Conservation (phyloP, 1,139 yeast genomes). For the Geotrichum phurueaensis region DNA sequence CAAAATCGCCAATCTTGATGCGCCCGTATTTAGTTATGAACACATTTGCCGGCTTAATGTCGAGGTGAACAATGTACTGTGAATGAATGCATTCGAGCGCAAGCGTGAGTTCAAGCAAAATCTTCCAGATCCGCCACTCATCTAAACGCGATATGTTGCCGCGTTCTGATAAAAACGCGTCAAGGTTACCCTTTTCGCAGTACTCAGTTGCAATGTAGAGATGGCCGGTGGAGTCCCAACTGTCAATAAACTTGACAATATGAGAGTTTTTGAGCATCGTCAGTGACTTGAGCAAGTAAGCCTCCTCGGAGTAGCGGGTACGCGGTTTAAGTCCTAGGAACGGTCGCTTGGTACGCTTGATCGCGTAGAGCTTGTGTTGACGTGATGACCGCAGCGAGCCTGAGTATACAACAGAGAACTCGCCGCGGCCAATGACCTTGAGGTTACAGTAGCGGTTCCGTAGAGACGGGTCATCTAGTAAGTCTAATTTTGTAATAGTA, state of each 20-base stretch:
- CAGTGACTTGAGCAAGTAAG: not conserved
- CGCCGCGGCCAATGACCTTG: constrained; percentile 71
- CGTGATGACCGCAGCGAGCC: constrained; percentile 44
- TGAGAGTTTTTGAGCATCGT: constrained; percentile 33
- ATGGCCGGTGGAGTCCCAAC: constrained; percentile 74
- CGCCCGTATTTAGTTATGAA: constrained; percentile 92
- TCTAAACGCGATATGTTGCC: constrained; percentile 70
- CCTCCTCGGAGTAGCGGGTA: not conserved
- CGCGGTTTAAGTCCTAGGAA: not conserved
- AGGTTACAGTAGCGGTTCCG: constrained; percentile 61
- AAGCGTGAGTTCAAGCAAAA: constrained; percentile 66
- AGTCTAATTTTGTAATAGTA: constrained; percentile 26
- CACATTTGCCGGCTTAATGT: constrained; percentile 90
- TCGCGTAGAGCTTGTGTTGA: constrained; percentile 25
- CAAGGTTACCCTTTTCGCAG: constrained; percentile 91
- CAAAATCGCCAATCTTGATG: constrained; percentile 79
- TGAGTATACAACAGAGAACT: constrained; percentile 82
- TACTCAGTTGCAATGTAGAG: constrained; percentile 90
- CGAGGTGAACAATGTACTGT: constrained; percentile 72
- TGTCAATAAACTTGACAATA: constrained; percentile 70
- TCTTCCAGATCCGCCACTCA: constrained; percentile 97
- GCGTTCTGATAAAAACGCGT: constrained; percentile 69
- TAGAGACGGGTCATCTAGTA: constrained; percentile 46
- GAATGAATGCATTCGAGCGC: constrained; percentile 80
- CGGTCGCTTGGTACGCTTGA: constrained; percentile 62